A percentile compares a stretch with the other conserved stretches of the same genome.
Conservation (phyloP, 148 eudicot species). For the Suaeda aralocaspica region DNA sequence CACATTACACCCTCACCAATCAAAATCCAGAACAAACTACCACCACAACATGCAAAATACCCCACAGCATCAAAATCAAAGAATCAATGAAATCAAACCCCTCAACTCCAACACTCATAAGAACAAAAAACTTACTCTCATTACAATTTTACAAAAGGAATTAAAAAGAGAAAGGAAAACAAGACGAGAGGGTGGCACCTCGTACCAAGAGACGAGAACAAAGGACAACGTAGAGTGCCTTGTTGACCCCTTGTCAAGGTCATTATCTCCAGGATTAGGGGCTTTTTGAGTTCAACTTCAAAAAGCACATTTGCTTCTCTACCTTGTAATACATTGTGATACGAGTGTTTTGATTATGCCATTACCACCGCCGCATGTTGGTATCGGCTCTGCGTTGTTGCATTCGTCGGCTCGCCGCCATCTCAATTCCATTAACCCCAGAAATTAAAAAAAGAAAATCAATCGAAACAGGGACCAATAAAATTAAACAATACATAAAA, state of each 20-base stretch:
- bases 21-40: background rate
- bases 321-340: constrained; percentile 53
- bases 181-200: too few species aligned
- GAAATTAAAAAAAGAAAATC: background rate
- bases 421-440: constrained; percentile 15
- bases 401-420: constrained; percentile 58
- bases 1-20: background rate
- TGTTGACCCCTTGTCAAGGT: constrained; percentile 75
- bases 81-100: background rate
- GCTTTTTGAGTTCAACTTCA: constrained; percentile 81
- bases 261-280: constrained; percentile 89
- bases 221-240: constrained; percentile 86
- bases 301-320: constrained; percentile 61
- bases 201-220: constrained; percentile 76
- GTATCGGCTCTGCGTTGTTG: constrained; percentile 47
- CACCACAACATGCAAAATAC: too few species aligned
- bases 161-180: background rate
- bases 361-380: constrained; percentile 74
- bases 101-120: background rate
- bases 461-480: background rate
- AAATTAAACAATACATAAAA: background rate
- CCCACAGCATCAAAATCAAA: background rate
- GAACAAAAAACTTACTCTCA: background rate
- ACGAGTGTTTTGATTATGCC: constrained; percentile 84
- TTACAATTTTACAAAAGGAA: background rate